Evolutionary conservation across 208 protist genomes (phyloP).

Genomic region (Wallacemonas rigidus): DNA sequence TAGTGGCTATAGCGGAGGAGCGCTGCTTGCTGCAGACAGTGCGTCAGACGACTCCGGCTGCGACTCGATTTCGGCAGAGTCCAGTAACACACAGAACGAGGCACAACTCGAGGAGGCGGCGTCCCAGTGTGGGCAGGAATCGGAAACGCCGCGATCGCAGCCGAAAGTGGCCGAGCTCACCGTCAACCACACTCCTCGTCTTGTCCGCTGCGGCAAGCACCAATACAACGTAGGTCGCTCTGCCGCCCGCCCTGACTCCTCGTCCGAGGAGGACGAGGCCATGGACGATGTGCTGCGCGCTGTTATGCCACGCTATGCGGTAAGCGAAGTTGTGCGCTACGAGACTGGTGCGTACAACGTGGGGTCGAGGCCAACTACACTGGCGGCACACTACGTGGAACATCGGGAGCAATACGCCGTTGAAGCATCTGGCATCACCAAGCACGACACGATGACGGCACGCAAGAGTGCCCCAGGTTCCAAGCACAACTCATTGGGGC

Average conservation of each 20-base stretch:
- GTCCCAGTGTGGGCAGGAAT: not conserved
- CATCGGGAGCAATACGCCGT: constrained; percentile 76
- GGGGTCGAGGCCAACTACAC: constrained; percentile 45
- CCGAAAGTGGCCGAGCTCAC: constrained; percentile 3
- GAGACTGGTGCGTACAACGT: constrained; percentile 83
- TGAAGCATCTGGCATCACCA: constrained; percentile 26
- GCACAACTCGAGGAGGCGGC: not conserved
- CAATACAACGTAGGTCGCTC: constrained; percentile 84
- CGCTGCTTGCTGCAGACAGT: constrained; percentile 2
- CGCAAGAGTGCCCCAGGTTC: not conserved
- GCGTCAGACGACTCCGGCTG: constrained; percentile 6
- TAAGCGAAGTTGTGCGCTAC: constrained; percentile 63
- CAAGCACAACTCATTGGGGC: constrained; percentile 2
- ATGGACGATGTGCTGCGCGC: constrained; percentile 81
- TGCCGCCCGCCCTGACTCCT: constrained; percentile 22
- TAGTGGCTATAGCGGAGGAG: constrained; percentile 30
- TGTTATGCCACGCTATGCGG: constrained; percentile 70
- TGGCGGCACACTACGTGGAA: constrained; percentile 64
- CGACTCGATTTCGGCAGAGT: not conserved
- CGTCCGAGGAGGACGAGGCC: constrained; percentile 73
- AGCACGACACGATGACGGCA: not conserved
- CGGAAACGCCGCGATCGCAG: not conserved
- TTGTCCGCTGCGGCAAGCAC: constrained; percentile 55
- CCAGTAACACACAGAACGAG: constrained; percentile 14
- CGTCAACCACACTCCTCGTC: constrained; percentile 9